Evolutionary conservation across 495 filamentous ascomycete genomes (phyloP).

Genomic region (Penicillium antarcticum): DNA sequence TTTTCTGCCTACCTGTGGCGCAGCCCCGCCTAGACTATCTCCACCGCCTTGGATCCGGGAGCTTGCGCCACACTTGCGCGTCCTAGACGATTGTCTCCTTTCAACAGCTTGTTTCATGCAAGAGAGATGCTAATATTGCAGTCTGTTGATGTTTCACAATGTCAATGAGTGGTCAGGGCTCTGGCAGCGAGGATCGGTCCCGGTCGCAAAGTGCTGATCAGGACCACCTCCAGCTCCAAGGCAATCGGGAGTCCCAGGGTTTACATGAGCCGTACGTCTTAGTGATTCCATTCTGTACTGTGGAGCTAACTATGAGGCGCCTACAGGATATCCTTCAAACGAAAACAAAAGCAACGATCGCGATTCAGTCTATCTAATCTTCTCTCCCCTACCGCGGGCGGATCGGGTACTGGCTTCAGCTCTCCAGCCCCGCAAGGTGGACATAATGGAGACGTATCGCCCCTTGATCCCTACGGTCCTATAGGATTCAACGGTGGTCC

Average conservation of each 20-base stretch:
- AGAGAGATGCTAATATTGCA: slow-evolving; percentile 17
- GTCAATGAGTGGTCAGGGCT: slow-evolving; percentile 23
- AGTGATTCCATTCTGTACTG: not conserved
- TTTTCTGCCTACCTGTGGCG: slow-evolving; percentile 38
- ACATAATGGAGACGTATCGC: slow-evolving; percentile 26
- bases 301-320: slow-evolving; percentile 9
- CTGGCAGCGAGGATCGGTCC: slow-evolving; percentile 12
- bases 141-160: slow-evolving; percentile 22
- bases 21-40: slow-evolving; percentile 24
- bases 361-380: slow-evolving; percentile 57
- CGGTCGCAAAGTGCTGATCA: slow-evolving; percentile 7
- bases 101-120: not conserved
- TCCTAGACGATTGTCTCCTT: slow-evolving; percentile 16
- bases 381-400: slow-evolving; percentile 39
- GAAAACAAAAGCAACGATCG: slow-evolving; percentile 65
- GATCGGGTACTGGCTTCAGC: slow-evolving; percentile 22
- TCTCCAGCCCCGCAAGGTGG: slow-evolving; percentile 21
- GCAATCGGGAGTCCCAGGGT: slow-evolving; percentile 37
- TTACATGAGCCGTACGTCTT: slow-evolving; percentile 42
- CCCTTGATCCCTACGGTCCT: slow-evolving; percentile 18
- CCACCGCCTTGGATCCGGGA: slow-evolving; percentile 34
- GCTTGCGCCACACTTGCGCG: slow-evolving; percentile 25
- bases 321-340: slow-evolving; percentile 75
- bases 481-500: slow-evolving; percentile 36
- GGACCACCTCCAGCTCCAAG: slow-evolving; percentile 7